Base-by-base conservation (phyloP, 2,329 filamentous ascomycete genomes). In the Aureobasidium sp. region DNA sequence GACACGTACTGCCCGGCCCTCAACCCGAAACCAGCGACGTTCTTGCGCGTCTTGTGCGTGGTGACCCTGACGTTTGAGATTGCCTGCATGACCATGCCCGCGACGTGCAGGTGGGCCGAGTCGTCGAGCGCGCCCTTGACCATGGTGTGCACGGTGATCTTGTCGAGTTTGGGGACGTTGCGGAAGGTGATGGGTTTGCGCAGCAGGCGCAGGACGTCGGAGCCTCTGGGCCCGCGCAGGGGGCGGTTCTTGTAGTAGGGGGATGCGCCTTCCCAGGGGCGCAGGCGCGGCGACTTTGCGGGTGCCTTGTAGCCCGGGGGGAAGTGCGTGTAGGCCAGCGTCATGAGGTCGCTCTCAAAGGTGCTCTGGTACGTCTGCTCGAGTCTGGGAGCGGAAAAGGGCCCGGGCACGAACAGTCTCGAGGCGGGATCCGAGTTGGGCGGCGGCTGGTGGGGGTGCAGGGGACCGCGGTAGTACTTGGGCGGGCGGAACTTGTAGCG, bases 221-320 rank as follows among this genome's bases (percentile, higher is more conserved):
- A 83, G 65, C 94, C 94, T 69, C 93, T 84, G 5, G 94, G 94
- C 1, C 87, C 89, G 65, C 94, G 86, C 65, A 89, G 83, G 4
- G 89, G 88, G 68, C 94, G 83, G 75, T 95, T 95, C 78, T 91
- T 90, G 80, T 92, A 92, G 77, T 99, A 99, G 2, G 93, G 94
- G 8, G 90, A 95, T 57, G 87, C 89, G 67, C 87, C 92, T 63
- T 93, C 88, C 94, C 94, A 99, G 68, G 82, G 77, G 61, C 94
- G 84, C 67, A 97, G 78, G 64, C 89, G 85, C 63, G 90, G 84
- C 2, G 78, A 75, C 69, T 81, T 81, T 57, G 79, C 66, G 19
- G 80, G 76, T 11, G 79, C 73, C 72, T 79, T 71, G 77, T 87
- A 88, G 62, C 91, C 92, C 0, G 92, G 92, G 1, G 90, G 89